Conservation (phyloP, 2,329 filamentous ascomycete genomes). For the Talaromyces sp. region DNA sequence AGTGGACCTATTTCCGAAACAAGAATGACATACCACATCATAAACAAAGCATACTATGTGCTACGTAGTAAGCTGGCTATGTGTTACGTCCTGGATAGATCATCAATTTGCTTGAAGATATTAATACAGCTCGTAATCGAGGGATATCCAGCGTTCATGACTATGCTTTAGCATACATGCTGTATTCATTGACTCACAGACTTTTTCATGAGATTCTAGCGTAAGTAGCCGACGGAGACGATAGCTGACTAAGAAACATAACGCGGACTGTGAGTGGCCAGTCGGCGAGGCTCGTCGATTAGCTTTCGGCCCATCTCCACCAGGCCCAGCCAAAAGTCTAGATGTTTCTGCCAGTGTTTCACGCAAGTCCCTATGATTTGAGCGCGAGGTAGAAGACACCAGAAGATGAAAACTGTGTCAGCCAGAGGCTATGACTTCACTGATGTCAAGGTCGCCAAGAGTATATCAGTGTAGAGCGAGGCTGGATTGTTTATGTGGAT, state of each 20-base stretch:
- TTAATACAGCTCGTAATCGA: neutral
- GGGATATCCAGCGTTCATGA: no score
- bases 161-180: neutral
- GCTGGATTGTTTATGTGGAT: neutral
- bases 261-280: neutral
- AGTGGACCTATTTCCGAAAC: neutral
- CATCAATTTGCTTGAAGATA: neutral
- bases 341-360: slow-evolving; percentile 5
- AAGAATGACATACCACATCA: neutral
- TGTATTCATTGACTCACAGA: neutral
- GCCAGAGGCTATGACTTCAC: neutral
- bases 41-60: neutral
- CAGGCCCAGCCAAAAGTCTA: slow-evolving; percentile 6
- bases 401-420: neutral
- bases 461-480: neutral
- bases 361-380: neutral
- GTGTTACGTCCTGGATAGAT: neutral
- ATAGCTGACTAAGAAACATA: neutral
- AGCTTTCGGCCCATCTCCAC: slow-evolving; percentile 16
- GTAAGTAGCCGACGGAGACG: neutral
- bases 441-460: neutral
- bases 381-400: neutral
- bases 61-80: no score
- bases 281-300: slow-evolving; percentile 15
- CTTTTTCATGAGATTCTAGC: neutral